Conservation (phyloP, 495 filamentous ascomycete species). For the Mytilinidion resinicola region DNA sequence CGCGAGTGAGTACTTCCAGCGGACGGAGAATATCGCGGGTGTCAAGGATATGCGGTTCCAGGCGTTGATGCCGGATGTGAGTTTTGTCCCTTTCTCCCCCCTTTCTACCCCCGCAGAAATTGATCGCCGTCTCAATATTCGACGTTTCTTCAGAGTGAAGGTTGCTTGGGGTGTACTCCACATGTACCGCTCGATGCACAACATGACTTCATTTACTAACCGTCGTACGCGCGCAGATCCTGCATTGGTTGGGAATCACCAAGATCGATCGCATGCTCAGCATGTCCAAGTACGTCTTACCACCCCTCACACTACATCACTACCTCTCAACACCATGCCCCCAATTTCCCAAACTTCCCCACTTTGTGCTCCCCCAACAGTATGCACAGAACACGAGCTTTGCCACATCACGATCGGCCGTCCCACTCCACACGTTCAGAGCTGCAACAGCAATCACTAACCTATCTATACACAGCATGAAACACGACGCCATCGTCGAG, state of each 20-base stretch:
- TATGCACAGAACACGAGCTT: too few species aligned
- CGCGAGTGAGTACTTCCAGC: constrained; percentile 94
- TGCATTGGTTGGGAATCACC: constrained; percentile 97
- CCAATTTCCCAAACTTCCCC: not conserved
- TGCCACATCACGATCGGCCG: too few species aligned
- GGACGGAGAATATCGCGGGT: constrained; percentile 94
- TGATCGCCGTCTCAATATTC: not conserved
- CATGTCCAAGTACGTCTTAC: constrained; percentile 78
- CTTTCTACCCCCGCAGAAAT: not conserved
- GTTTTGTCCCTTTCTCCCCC: not conserved
- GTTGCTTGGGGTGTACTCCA: not conserved
- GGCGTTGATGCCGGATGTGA: constrained; percentile 86
- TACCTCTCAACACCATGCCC: not conserved
- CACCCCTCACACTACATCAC: not conserved
- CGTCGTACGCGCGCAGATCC: constrained; percentile 44
- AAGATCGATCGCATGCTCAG: constrained; percentile 98
- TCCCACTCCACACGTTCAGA: not conserved
- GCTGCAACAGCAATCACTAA: not conserved
- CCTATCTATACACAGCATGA: constrained; percentile 62
- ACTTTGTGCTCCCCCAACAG: too few species aligned
- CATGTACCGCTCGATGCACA: constrained; percentile 13
- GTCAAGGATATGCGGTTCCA: constrained; percentile 99
- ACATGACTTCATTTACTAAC: constrained; percentile 15
- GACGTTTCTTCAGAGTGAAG: constrained; percentile 4
- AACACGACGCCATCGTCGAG: constrained; percentile 94